These are phyloP conservation scores for Trichophyton schoenleinii DNA, from an alignment of 2,329 filamentous ascomycete species.

Conservation along the genomic window DNA sequence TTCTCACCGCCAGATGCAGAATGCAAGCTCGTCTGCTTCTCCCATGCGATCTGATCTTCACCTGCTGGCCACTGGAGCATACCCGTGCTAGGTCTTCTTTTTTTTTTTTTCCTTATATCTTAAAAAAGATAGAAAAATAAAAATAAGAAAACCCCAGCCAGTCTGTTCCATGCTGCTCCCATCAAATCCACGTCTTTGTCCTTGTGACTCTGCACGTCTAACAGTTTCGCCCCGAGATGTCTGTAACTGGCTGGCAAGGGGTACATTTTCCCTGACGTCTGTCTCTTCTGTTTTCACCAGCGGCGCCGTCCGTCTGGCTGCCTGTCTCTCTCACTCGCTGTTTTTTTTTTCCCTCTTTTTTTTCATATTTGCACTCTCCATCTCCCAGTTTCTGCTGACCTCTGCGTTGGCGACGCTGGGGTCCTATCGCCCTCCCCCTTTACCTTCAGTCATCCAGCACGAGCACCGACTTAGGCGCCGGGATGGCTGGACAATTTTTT, in stretches of 20 bases:
- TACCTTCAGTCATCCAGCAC: neutral
- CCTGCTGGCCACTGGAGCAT: constrained; percentile 1
- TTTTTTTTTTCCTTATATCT: neutral
- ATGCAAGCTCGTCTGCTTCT: neutral
- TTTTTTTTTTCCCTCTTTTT: neutral
- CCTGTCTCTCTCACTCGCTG: neutral
- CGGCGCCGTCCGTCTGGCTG: neutral
- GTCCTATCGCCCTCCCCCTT: constrained; percentile 11
- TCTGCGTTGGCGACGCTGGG: constrained; percentile 9
- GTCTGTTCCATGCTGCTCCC: neutral
- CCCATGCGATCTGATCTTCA: neutral
- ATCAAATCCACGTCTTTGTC: neutral
- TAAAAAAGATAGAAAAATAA: no score
- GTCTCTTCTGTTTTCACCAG: neutral
- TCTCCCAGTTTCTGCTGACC: constrained; percentile 8
- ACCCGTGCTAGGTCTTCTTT: neutral
- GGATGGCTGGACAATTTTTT: neutral
- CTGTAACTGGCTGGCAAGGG: neutral
- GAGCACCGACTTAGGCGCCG: neutral
- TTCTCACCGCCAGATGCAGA: constrained; percentile 1
- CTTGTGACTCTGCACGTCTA: constrained; percentile 3
- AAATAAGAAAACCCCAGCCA: neutral
- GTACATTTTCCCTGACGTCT: neutral
- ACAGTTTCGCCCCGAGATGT: neutral
- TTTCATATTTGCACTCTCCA: neutral